Percentiles rank a stretch among this genome's conserved stretches.
Conservation (phyloP, 257 asterid genomes). For the Knoxia roxburghii region DNA sequence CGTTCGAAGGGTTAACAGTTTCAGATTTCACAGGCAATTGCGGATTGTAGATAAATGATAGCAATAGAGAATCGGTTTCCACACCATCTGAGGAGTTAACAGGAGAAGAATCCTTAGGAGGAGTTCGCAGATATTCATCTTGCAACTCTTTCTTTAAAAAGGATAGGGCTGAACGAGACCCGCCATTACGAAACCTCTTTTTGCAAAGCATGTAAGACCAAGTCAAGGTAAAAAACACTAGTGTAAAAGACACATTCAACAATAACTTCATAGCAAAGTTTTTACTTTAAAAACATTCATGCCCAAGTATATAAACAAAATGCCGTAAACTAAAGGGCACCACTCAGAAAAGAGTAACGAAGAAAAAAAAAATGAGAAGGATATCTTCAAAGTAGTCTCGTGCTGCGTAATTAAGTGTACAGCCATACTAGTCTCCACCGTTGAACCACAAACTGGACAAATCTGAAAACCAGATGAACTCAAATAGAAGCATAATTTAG, state of each 20-base stretch:
- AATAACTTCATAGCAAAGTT: neutral
- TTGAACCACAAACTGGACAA: conserved; percentile 76
- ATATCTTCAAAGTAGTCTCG: conserved; percentile 72
- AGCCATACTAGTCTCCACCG: conserved; percentile 76
- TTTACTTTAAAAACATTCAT: no score
- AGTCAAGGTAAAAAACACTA: conserved; percentile 51
- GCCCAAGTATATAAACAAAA: no score
- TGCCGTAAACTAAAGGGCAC: conserved; percentile 3
- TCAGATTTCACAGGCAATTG: conserved; percentile 38
- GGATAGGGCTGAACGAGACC: conserved; percentile 49
- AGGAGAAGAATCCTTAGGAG: conserved; percentile 41
- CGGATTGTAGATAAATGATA: conserved; percentile 63
- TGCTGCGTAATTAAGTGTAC: conserved; percentile 82
- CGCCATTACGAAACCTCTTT: conserved; percentile 43
- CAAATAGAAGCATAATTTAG: conserved; percentile 9
- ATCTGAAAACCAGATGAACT: conserved; percentile 49
- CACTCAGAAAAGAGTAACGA: neutral
- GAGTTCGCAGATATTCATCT: conserved; percentile 40
- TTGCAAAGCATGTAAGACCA: conserved; percentile 54
- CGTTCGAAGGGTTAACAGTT: conserved; percentile 31
- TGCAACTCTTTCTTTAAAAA: conserved; percentile 61
- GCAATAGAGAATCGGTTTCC: conserved; percentile 53
- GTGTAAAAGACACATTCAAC: conserved; percentile 12
- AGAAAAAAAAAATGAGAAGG: conserved; percentile 39
- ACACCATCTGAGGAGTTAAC: conserved; percentile 44